Evolutionary conservation across 2,329 filamentous ascomycete species (phyloP).

Genomic region (Colletotrichum orchidophilum): DNA sequence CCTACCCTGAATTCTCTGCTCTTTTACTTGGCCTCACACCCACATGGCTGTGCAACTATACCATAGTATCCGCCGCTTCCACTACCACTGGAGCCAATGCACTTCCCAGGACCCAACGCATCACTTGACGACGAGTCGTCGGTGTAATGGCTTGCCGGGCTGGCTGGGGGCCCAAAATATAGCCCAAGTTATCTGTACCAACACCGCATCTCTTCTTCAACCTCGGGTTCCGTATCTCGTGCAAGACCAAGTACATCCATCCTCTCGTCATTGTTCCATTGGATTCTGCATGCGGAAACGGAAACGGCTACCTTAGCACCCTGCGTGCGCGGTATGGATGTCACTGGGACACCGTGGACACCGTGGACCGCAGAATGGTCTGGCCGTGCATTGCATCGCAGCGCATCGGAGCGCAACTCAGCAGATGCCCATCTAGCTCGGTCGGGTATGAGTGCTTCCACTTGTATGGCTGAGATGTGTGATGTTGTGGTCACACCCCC

Average conservation of each 20-base stretch:
- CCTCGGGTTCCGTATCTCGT: background rate
- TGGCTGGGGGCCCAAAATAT: background rate
- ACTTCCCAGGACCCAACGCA: background rate
- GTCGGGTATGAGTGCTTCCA: slow-evolving; percentile 1
- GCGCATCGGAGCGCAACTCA: slow-evolving; percentile 19
- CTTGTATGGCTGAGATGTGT: background rate
- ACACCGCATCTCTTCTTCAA: background rate
- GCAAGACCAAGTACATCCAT: slow-evolving; percentile 9
- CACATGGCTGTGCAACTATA: slow-evolving; percentile 14
- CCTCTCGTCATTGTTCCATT: slow-evolving; percentile 4
- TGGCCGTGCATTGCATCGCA: slow-evolving; percentile 31
- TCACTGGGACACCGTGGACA: slow-evolving; percentile 24
- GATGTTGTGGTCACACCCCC: slow-evolving; percentile 20
- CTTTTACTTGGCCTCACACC: slow-evolving; percentile 9
- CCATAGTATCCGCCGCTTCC: background rate
- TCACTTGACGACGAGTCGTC: background rate
- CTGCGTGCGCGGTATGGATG: slow-evolving; percentile 10
- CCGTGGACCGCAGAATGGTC: slow-evolving; percentile 20
- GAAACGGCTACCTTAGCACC: slow-evolving; percentile 29
- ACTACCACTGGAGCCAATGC: background rate
- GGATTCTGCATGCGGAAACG: slow-evolving; percentile 29
- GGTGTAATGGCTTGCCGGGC: background rate
- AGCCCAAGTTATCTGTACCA: slow-evolving; percentile 4
- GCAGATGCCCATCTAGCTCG: background rate
- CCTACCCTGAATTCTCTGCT: slow-evolving; percentile 6